A percentile compares a stretch with the other conserved stretches of the same genome.
phyloP scores from a whole-genome alignment of 2,329 filamentous ascomycete species.

The Neonectria neomacrospora region DNA sequence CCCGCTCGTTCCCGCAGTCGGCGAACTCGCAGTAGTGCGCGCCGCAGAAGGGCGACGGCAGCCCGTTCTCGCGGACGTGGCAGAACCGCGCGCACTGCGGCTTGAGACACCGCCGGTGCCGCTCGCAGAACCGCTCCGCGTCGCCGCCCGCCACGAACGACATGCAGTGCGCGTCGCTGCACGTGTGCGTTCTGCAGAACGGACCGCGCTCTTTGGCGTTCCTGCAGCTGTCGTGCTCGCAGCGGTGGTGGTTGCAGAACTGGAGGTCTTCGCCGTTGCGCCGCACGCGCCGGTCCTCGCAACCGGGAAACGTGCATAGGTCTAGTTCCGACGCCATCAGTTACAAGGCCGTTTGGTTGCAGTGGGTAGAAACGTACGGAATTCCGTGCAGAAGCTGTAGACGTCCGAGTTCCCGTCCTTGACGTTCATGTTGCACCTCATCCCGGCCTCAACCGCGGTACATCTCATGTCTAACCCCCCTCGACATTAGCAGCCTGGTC shows the following conservation, averaged over 20 bases:
- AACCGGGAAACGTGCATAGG: slow-evolving; percentile 42
- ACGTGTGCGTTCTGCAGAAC: slow-evolving; percentile 46
- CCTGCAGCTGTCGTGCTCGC: slow-evolving; percentile 38
- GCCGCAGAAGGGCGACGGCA: slow-evolving; percentile 42
- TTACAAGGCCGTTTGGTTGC: not conserved
- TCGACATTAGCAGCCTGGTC: slow-evolving; percentile 16
- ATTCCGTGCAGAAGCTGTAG: slow-evolving; percentile 40
- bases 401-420: slow-evolving; percentile 32
- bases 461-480: slow-evolving; percentile 36
- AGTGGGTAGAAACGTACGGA: slow-evolving; percentile 32
- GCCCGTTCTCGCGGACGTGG: slow-evolving; percentile 42
- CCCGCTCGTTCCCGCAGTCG: slow-evolving; percentile 43
- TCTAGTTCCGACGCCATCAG: slow-evolving; percentile 36
- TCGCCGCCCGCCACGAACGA: slow-evolving; percentile 37
- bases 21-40: slow-evolving; percentile 45
- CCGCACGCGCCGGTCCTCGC: slow-evolving; percentile 36
- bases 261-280: slow-evolving; percentile 34
- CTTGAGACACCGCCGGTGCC: slow-evolving; percentile 43
- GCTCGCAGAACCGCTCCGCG: slow-evolving; percentile 43
- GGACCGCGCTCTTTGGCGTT: slow-evolving; percentile 29
- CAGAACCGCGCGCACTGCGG: slow-evolving; percentile 41
- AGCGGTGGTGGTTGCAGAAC: slow-evolving; percentile 47
- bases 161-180: slow-evolving; percentile 39
- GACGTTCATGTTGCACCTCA: slow-evolving; percentile 36
- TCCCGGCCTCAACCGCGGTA: slow-evolving; percentile 39